phyloP scores from a whole-genome alignment of 495 filamentous ascomycete genomes.

The Aspergillus funiculosus region DNA sequence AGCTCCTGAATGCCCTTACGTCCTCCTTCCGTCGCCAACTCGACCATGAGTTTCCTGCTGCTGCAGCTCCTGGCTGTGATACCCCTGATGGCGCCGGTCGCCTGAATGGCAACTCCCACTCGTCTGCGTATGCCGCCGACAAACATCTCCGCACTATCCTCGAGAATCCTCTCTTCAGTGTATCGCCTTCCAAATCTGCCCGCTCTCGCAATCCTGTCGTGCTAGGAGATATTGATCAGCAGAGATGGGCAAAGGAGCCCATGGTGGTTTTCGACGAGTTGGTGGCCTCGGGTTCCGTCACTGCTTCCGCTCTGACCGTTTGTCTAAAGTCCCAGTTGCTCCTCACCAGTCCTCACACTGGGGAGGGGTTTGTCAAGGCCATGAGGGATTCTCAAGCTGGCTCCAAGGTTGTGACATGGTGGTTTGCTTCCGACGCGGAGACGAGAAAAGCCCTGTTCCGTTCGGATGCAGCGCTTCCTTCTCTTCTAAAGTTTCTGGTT shows the following conservation, averaged over 20 bases:
- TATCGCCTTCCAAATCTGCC: constrained; percentile 24
- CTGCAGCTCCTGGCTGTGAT: constrained; percentile 21
- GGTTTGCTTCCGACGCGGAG: constrained; percentile 33
- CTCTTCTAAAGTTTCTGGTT: constrained; percentile 37
- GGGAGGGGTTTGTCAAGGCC: constrained; percentile 16
- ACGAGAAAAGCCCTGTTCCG: constrained; percentile 26
- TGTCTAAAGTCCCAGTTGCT: constrained; percentile 36
- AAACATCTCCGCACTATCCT: constrained; percentile 59
- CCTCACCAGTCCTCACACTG: constrained; percentile 19
- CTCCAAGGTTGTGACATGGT: constrained; percentile 36
- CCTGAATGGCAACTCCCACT: constrained; percentile 21
- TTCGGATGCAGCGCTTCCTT: constrained; percentile 12
- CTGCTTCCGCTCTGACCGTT: constrained; percentile 10
- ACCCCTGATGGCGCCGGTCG: background rate
- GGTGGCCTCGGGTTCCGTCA: constrained; percentile 35
- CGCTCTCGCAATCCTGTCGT: constrained; percentile 11
- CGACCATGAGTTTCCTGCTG: constrained; percentile 55
- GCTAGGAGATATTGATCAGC: constrained; percentile 7
- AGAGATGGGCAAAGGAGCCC: constrained; percentile 29
- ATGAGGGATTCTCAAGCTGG: constrained; percentile 34
- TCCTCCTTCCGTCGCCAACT: constrained; percentile 71
- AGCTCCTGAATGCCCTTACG: constrained; percentile 64
- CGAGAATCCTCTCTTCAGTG: constrained; percentile 58
- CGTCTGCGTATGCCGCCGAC: constrained; percentile 40
- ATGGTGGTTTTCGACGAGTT: constrained; percentile 39